Conservation (phyloP, 2,329 filamentous ascomycete genomes). For the Clonostachys sp. region DNA sequence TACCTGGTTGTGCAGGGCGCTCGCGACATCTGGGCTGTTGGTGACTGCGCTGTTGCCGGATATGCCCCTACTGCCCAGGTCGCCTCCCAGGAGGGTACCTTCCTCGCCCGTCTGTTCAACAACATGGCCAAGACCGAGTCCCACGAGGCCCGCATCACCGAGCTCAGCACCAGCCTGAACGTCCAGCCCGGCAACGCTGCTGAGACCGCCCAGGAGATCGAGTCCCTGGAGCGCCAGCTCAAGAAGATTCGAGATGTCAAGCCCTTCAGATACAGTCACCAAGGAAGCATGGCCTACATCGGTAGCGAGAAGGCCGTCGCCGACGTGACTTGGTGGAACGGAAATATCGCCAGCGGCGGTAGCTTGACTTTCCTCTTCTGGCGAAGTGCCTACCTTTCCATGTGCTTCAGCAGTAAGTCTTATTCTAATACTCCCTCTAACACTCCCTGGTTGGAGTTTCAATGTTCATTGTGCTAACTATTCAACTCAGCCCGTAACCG, state of each 20-base stretch:
- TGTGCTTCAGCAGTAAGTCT: conserved; percentile 98
- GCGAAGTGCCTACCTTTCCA: conserved; percentile 95
- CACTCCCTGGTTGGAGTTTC: not conserved
- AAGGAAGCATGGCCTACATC: conserved; percentile 95
- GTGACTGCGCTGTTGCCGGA: conserved; percentile 95
- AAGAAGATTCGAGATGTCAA: conserved; percentile 90
- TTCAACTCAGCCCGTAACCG: conserved; percentile 73
- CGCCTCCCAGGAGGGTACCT: conserved; percentile 89
- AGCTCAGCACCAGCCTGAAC: conserved; percentile 61
- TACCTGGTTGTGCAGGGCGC: conserved; percentile 97
- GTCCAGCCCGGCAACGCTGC: conserved; percentile 56
- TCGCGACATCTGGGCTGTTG: conserved; percentile 96
- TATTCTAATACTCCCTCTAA: not conserved
- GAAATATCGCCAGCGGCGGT: conserved; percentile 91
- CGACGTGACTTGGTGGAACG: conserved; percentile 95
- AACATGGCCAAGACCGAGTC: conserved; percentile 94
- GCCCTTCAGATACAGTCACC: conserved; percentile 97
- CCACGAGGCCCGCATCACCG: conserved; percentile 70
- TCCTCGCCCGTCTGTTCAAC: conserved; percentile 95
- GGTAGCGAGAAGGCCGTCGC: conserved; percentile 97
- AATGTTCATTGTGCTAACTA: conserved; percentile 14
- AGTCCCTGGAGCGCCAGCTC: conserved; percentile 79
- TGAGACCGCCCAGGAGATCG: conserved; percentile 69
- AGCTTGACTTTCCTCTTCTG: conserved; percentile 97
- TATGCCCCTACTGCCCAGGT: conserved; percentile 98